Evolutionary conservation across 495 filamentous ascomycete species (phyloP).

Genomic region (Aspergillus wentii): DNA sequence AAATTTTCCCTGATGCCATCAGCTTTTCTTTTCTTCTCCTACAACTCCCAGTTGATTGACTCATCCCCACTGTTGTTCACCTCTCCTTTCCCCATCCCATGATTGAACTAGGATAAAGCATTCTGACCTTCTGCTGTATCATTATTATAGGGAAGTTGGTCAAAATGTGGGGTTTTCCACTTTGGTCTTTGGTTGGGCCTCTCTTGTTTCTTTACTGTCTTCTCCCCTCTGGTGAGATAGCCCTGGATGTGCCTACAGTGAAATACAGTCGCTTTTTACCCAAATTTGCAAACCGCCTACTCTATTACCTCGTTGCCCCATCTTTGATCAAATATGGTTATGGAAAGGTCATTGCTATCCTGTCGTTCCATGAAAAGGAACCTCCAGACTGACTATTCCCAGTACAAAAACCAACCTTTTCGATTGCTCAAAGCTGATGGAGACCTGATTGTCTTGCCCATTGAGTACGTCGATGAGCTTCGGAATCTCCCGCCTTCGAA

Average conservation of each 20-base stretch:
- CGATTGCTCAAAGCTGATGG: conserved; percentile 28
- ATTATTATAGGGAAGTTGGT: no score
- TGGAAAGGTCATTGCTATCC: conserved; percentile 12
- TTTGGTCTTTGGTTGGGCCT: neutral
- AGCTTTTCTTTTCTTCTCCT: no score
- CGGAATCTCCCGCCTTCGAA: conserved; percentile 10
- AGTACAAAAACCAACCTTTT: conserved; percentile 27
- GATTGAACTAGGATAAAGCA: no score
- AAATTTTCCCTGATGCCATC: no score
- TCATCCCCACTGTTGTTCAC: no score
- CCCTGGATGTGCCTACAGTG: conserved; percentile 22
- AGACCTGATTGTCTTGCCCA: conserved; percentile 28
- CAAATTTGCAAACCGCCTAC: conserved; percentile 21
- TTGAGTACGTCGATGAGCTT: conserved; percentile 24
- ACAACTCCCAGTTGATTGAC: no score
- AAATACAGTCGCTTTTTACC: conserved; percentile 17
- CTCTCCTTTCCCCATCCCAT: no score
- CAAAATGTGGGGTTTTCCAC: neutral
- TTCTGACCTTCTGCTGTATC: no score
- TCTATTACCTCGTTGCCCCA: conserved; percentile 18
- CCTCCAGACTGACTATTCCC: neutral
- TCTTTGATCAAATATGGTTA: conserved; percentile 24
- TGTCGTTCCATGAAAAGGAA: neutral
- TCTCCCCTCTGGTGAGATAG: no score
- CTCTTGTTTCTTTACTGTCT: neutral